Conservation (phyloP, 179 eudicot species). For the Drosera spatulata region DNA sequence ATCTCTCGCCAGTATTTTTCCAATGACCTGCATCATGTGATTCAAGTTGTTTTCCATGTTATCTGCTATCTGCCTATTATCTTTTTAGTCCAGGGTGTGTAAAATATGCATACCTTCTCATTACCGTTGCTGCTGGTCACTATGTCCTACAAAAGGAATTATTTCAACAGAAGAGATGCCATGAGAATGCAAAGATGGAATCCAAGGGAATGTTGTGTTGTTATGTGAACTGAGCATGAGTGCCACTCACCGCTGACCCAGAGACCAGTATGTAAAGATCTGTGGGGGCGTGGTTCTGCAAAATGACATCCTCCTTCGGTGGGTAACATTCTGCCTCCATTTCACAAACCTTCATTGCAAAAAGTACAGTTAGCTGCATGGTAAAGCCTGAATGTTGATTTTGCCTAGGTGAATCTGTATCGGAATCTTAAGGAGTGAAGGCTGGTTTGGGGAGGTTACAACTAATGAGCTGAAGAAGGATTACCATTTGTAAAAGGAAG, state of each 20-base stretch:
- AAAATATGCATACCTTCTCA: conserved; percentile 5
- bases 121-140: conserved; percentile 1
- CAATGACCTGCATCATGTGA: conserved; percentile 31
- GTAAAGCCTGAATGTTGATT: not conserved
- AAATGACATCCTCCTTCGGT: conserved; percentile 65
- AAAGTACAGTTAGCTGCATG: not conserved
- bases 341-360: conserved; percentile 44
- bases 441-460: not conserved
- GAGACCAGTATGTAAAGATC: conserved; percentile 68
- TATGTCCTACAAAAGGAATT: conserved; percentile 6
- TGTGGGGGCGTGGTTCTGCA: conserved; percentile 67
- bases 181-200: not conserved
- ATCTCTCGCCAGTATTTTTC: conserved; percentile 53
- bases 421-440: not conserved
- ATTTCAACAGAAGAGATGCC: not conserved
- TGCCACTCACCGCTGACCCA: conserved; percentile 62
- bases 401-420: not conserved
- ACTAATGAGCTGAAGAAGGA: too few species aligned
- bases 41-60: not conserved
- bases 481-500: conserved; percentile 76
- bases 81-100: not conserved
- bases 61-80: not conserved
- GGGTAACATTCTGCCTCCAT: conserved; percentile 88
- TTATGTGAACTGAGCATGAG: not conserved
- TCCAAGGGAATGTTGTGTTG: too few species aligned